Conservation (phyloP, 768 basidiomycete genomes). For the Lactifluus piperatus region DNA sequence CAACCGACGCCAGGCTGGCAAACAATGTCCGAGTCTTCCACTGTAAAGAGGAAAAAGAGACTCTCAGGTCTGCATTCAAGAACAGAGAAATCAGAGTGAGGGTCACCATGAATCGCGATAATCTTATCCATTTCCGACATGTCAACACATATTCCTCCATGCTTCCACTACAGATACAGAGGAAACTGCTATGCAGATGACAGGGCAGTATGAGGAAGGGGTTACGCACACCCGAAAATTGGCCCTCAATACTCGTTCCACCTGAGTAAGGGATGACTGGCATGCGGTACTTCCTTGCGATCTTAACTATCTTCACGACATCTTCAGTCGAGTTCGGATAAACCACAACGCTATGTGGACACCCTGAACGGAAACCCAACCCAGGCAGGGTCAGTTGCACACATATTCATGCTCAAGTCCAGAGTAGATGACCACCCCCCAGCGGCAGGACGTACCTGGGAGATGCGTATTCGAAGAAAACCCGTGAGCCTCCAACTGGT, state of each 20-base stretch:
- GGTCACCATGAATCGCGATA: slow-evolving; percentile 60
- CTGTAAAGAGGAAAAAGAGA: slow-evolving; percentile 27
- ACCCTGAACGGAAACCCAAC: slow-evolving; percentile 24
- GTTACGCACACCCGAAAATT: slow-evolving; percentile 50
- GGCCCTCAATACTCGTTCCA: slow-evolving; percentile 77
- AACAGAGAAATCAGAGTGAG: neutral
- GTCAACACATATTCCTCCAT: slow-evolving; percentile 73
- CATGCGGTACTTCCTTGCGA: slow-evolving; percentile 65
- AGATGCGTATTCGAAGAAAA: slow-evolving; percentile 23
- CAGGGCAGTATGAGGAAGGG: neutral
- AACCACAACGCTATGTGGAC: slow-evolving; percentile 50
- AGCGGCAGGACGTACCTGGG: slow-evolving; percentile 11
- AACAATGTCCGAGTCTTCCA: slow-evolving; percentile 61
- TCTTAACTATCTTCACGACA: slow-evolving; percentile 67
- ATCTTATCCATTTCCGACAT: slow-evolving; percentile 74
- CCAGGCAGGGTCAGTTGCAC: neutral
- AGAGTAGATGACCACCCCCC: neutral
- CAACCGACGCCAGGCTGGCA: slow-evolving; percentile 68
- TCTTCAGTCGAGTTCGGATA: slow-evolving; percentile 69
- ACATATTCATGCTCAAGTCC: neutral
- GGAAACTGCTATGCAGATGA: neutral
- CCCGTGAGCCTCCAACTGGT: slow-evolving; percentile 23
- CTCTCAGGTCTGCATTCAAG: neutral
- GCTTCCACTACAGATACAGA: slow-evolving; percentile 11
- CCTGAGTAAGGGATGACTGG: slow-evolving; percentile 75